phyloP scores from a whole-genome alignment of 2,329 filamentous ascomycete species.

The Colletotrichum musicola region DNA sequence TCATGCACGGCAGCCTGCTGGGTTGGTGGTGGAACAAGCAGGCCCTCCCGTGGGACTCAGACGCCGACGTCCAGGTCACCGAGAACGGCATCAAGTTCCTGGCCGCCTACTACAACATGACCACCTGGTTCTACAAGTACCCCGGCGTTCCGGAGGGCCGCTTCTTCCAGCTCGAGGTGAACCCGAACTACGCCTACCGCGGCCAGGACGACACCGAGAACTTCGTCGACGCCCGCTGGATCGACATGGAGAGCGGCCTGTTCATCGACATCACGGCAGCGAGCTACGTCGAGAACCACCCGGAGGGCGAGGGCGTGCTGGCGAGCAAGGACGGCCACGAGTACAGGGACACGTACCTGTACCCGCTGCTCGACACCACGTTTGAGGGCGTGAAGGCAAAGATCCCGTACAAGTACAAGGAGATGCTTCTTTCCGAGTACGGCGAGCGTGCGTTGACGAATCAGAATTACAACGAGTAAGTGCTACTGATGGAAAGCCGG shows the following conservation, averaged over 20 bases:
- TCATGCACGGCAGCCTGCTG: slow-evolving; percentile 85
- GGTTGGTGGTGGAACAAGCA: slow-evolving; percentile 88
- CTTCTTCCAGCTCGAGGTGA: slow-evolving; percentile 63
- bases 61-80: slow-evolving; percentile 81
- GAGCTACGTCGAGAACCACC: slow-evolving; percentile 60
- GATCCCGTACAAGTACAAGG: slow-evolving; percentile 73
- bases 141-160: slow-evolving; percentile 53
- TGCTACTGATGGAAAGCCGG: not conserved
- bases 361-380: slow-evolving; percentile 75
- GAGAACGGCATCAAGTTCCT: slow-evolving; percentile 75
- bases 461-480: slow-evolving; percentile 67
- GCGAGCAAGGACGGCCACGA: slow-evolving; percentile 65
- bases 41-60: slow-evolving; percentile 80
- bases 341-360: slow-evolving; percentile 70
- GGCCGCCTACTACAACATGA: slow-evolving; percentile 75
- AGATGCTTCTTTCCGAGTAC: slow-evolving; percentile 71
- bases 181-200: slow-evolving; percentile 56
- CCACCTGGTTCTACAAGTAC: slow-evolving; percentile 58
- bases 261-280: slow-evolving; percentile 66
- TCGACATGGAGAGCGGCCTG: slow-evolving; percentile 59
- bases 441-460: slow-evolving; percentile 62
- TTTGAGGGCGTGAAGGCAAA: slow-evolving; percentile 77
- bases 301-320: slow-evolving; percentile 58
- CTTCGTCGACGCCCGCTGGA: slow-evolving; percentile 63
- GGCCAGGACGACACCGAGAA: slow-evolving; percentile 51